Percentiles rank a stretch among this genome's conserved stretches.
phyloP scores from a whole-genome alignment of 2,329 filamentous ascomycete species.

The Ophiosphaerella herpotricha region DNA sequence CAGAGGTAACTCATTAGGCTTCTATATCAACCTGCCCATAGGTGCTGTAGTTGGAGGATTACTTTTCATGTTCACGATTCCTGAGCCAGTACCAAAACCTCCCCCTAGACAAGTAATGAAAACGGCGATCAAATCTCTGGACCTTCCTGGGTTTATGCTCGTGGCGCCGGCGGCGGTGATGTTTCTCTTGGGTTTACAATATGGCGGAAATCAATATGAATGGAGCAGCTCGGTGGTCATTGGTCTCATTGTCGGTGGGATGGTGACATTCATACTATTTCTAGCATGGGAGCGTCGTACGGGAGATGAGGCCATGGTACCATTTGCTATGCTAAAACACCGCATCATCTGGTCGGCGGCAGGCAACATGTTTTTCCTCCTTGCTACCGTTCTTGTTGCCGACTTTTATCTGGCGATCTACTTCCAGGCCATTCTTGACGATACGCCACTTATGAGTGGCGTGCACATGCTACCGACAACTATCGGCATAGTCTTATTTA shows the following conservation, averaged over 20 bases:
- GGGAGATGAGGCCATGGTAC: slow-evolving; percentile 67
- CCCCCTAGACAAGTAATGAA: slow-evolving; percentile 50
- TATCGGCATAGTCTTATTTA: slow-evolving; percentile 31
- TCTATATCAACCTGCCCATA: slow-evolving; percentile 47
- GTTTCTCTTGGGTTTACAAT: slow-evolving; percentile 56
- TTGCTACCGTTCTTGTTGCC: slow-evolving; percentile 61
- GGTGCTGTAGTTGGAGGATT: slow-evolving; percentile 46
- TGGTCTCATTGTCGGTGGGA: slow-evolving; percentile 55
- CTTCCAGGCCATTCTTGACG: slow-evolving; percentile 67
- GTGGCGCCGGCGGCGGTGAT: slow-evolving; percentile 53
- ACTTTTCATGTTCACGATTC: slow-evolving; percentile 51
- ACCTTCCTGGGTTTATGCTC: slow-evolving; percentile 55
- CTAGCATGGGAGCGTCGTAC: slow-evolving; percentile 63
- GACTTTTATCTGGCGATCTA: slow-evolving; percentile 73
- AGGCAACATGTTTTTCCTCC: slow-evolving; percentile 61
- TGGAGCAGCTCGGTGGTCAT: slow-evolving; percentile 58
- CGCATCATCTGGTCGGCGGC: slow-evolving; percentile 37
- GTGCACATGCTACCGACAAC: slow-evolving; percentile 19
- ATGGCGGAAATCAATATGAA: slow-evolving; percentile 54
- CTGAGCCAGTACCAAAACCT: slow-evolving; percentile 50
- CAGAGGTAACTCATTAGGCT: slow-evolving; percentile 9
- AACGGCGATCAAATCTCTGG: slow-evolving; percentile 53
- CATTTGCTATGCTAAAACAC: slow-evolving; percentile 31
- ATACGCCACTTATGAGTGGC: slow-evolving; percentile 41
- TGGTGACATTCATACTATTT: slow-evolving; percentile 47